Evolutionary conservation across 352 stramenopile genomes (phyloP).

Genomic region (Phytophthora capsici): DNA sequence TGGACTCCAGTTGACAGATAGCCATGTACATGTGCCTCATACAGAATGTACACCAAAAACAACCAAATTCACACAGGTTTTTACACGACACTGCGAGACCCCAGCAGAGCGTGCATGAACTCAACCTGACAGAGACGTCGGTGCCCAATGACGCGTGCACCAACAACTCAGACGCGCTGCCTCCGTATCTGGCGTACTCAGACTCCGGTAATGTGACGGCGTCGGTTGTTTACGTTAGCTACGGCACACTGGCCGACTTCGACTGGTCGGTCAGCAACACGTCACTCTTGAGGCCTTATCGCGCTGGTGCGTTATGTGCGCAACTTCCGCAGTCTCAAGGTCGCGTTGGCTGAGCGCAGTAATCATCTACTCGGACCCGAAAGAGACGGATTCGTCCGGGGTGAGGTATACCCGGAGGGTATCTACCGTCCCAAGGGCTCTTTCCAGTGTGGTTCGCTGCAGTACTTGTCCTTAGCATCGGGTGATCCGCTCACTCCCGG

Average conservation of each 20-base stretch:
- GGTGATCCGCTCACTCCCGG: slow-evolving; percentile 60
- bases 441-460: slow-evolving; percentile 73
- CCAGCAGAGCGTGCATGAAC: slow-evolving; percentile 21
- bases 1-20: no score
- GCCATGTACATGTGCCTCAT: no score
- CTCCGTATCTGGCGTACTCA: slow-evolving; percentile 53
- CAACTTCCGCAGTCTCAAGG: slow-evolving; percentile 59
- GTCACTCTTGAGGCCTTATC: slow-evolving; percentile 65
- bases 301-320: slow-evolving; percentile 71
- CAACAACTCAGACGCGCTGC: slow-evolving; percentile 59
- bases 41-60: no score
- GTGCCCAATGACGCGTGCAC: slow-evolving; percentile 70
- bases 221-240: slow-evolving; percentile 61
- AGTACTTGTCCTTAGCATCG: slow-evolving; percentile 65
- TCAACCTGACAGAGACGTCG: slow-evolving; percentile 60
- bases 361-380: slow-evolving; percentile 82
- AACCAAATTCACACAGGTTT: no score
- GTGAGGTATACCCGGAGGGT: slow-evolving; percentile 66
- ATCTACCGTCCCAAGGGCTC: slow-evolving; percentile 56
- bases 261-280: slow-evolving; percentile 48
- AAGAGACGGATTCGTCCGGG: slow-evolving; percentile 61
- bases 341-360: slow-evolving; percentile 69
- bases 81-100: no score
- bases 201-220: slow-evolving; percentile 42
- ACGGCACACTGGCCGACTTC: slow-evolving; percentile 56